phyloP scores from a whole-genome alignment of 2,329 filamentous ascomycete genomes.

The Aspergillus novofumigatus region DNA sequence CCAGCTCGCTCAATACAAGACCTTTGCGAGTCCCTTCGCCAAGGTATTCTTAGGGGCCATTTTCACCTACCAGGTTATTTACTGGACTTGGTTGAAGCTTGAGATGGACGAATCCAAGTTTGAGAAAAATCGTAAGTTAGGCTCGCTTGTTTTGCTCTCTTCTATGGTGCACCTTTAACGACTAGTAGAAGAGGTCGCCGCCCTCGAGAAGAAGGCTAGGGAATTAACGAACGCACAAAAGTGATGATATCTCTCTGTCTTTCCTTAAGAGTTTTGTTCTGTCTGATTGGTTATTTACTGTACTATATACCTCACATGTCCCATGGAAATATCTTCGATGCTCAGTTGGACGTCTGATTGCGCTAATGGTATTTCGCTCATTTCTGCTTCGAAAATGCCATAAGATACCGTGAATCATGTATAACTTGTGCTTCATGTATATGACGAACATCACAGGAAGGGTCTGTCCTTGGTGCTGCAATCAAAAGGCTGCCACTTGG shows the following conservation, averaged over 20 bases:
- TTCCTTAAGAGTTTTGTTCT: background rate
- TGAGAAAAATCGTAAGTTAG: constrained; percentile 36
- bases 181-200: constrained; percentile 30
- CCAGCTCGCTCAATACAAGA: constrained; percentile 38
- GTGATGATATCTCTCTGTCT: constrained; percentile 8
- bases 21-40: constrained; percentile 41
- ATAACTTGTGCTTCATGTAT: background rate
- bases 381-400: background rate
- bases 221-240: constrained; percentile 29
- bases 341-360: background rate
- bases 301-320: background rate
- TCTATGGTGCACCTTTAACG: constrained; percentile 3
- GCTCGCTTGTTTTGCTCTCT: background rate
- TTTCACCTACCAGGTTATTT: constrained; percentile 46
- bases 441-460: background rate
- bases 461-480: background rate
- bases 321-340: background rate
- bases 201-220: constrained; percentile 33
- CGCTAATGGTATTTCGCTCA: background rate
- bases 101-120: constrained; percentile 44
- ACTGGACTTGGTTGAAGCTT: constrained; percentile 46
- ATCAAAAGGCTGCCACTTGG: background rate
- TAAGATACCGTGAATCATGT: background rate
- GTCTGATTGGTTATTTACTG: background rate
- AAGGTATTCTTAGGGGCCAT: constrained; percentile 48